Percentiles rank a stretch among this genome's conserved stretches.
phyloP scores from a whole-genome alignment of 176 grass and related monocot genomes.

The Panicum miliaceum region DNA sequence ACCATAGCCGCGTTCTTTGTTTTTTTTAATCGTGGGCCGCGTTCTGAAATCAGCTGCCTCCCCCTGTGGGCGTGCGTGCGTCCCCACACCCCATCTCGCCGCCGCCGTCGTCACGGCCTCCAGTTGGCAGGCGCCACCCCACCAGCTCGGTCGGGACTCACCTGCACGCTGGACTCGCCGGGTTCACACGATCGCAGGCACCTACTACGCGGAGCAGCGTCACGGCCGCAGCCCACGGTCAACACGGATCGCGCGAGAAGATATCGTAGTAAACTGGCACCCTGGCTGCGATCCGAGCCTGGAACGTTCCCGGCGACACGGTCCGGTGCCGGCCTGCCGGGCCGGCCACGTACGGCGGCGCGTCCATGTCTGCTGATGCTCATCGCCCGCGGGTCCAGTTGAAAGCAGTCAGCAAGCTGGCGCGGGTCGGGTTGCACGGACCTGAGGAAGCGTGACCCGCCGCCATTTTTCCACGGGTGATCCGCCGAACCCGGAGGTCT shows the following conservation, averaged over 20 bases:
- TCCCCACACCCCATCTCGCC: background rate
- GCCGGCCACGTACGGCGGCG: conserved; percentile 25
- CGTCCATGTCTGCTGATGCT: background rate
- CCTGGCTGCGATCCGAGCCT: background rate
- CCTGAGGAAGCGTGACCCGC: background rate
- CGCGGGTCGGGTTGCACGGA: background rate
- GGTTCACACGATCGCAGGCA: background rate
- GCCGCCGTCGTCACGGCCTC: background rate
- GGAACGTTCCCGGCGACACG: conserved; percentile 2
- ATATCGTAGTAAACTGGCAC: background rate
- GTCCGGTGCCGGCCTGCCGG: background rate
- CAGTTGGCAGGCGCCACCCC: background rate
- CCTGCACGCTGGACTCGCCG: background rate
- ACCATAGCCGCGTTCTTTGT: no score
- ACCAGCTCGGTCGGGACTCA: background rate
- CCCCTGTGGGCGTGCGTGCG: no score
- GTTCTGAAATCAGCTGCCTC: no score
- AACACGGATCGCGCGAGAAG: background rate
- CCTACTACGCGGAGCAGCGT: background rate
- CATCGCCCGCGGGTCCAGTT: background rate
- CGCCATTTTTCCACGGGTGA: background rate
- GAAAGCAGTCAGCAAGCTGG: background rate
- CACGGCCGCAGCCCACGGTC: background rate
- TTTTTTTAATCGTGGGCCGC: no score
- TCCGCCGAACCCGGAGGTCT: background rate